phyloP scores from a whole-genome alignment of 1,139 yeast genomes.

The Lodderomyces metapsilosis region DNA sequence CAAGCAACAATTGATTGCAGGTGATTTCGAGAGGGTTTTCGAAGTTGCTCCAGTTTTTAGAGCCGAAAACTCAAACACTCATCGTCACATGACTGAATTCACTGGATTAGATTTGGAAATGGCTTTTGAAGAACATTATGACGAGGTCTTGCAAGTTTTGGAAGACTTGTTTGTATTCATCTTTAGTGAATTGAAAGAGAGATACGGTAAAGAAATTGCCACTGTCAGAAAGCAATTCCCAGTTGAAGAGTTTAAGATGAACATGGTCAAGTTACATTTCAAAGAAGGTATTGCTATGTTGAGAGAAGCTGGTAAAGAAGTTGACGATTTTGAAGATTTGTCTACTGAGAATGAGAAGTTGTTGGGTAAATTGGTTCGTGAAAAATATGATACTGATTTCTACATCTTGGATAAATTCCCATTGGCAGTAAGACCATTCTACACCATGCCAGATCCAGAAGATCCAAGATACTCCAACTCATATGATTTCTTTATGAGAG shows the following conservation, averaged over 20 bases:
- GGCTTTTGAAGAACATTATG: slow-evolving; percentile 97
- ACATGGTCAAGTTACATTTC: slow-evolving; percentile 87
- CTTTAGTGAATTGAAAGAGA: slow-evolving; percentile 74
- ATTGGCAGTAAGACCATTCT: slow-evolving; percentile 92
- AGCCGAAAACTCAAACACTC: slow-evolving; percentile 98
- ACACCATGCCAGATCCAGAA: slow-evolving; percentile 97
- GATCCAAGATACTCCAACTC: slow-evolving; percentile 92
- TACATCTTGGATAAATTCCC: slow-evolving; percentile 98
- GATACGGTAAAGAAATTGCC: slow-evolving; percentile 83
- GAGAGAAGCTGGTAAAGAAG: slow-evolving; percentile 77
- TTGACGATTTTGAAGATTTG: slow-evolving; percentile 85
- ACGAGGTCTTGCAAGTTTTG: slow-evolving; percentile 84
- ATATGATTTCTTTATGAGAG: slow-evolving; percentile 99
- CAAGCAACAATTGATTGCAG: slow-evolving; percentile 97
- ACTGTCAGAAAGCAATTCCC: slow-evolving; percentile 93
- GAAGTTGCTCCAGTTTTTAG: slow-evolving; percentile 98
- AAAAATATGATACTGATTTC: slow-evolving; percentile 94
- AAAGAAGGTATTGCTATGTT: slow-evolving; percentile 88
- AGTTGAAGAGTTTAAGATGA: slow-evolving; percentile 91
- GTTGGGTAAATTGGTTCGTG: slow-evolving; percentile 88
- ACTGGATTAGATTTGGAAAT: slow-evolving; percentile 96
- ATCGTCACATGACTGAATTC: slow-evolving; percentile 98
- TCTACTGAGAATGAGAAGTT: slow-evolving; percentile 92
- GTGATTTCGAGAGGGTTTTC: slow-evolving; percentile 93
- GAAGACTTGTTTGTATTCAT: slow-evolving; percentile 86